Conservation (phyloP, 371 early-diverging fungal species). For the Apophysomyces sp. region DNA sequence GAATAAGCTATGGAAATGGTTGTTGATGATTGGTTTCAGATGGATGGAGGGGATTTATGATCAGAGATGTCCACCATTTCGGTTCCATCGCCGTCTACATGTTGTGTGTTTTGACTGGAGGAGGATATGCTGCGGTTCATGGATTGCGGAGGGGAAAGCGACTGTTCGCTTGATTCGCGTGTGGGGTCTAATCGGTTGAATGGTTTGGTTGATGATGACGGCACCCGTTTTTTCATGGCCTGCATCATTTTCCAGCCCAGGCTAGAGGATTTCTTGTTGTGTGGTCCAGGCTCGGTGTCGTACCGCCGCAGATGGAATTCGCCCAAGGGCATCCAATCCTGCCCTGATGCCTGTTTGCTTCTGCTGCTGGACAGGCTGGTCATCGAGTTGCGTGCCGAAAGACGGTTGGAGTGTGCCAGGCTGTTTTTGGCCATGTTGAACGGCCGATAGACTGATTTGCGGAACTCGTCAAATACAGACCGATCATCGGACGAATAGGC, state of each 20-base stretch:
- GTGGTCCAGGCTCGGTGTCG: constrained; percentile 26
- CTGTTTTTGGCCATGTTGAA: background rate
- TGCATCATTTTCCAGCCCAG: constrained; percentile 39
- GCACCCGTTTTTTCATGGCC: constrained; percentile 26
- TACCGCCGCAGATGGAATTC: constrained; percentile 29
- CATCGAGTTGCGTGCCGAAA: constrained; percentile 9
- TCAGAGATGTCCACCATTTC: background rate
- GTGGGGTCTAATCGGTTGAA: background rate
- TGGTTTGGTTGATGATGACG: constrained; percentile 8
- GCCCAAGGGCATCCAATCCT: constrained; percentile 46
- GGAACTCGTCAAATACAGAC: constrained; percentile 41
- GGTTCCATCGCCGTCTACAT: background rate
- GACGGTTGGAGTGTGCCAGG: constrained; percentile 5
- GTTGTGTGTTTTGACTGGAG: background rate
- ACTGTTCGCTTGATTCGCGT: background rate
- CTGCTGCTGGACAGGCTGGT: constrained; percentile 6
- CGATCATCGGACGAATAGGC: constrained; percentile 49
- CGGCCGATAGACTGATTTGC: constrained; percentile 42
- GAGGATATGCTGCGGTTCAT: background rate
- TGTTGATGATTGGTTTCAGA: background rate
- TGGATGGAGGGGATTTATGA: background rate
- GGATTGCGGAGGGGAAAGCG: background rate
- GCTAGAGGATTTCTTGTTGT: constrained; percentile 11
- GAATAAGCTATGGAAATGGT: background rate
- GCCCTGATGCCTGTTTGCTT: background rate